A percentile compares a stretch with the other conserved stretches of the same genome.
Evolutionary conservation across 1,139 yeast genomes (phyloP).

Genomic region (Yamadazyma dendronema): DNA sequence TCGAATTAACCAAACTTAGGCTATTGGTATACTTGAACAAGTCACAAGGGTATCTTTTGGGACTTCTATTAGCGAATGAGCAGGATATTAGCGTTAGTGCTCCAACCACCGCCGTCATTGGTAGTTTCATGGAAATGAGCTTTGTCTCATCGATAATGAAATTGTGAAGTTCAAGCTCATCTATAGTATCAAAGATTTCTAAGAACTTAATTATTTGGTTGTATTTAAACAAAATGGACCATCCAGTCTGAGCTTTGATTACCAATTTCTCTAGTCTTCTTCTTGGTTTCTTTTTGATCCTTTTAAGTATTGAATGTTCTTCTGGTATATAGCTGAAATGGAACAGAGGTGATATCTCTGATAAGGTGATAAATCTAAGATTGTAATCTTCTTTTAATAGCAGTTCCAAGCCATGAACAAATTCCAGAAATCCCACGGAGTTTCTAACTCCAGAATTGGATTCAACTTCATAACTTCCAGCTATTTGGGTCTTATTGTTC

Average conservation of each 20-base stretch:
- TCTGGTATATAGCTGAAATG: constrained; percentile 25
- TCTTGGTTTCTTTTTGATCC: constrained; percentile 18
- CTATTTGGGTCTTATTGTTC: constrained; percentile 31
- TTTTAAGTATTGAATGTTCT: constrained; percentile 8
- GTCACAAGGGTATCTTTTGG: constrained; percentile 15
- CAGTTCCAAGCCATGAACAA: constrained; percentile 21
- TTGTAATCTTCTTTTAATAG: constrained; percentile 35
- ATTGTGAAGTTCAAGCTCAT: constrained; percentile 43
- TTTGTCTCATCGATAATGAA: constrained; percentile 44
- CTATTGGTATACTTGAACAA: constrained; percentile 35
- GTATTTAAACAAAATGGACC: constrained; percentile 42
- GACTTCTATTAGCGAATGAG: constrained; percentile 20
- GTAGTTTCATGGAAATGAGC: constrained; percentile 9
- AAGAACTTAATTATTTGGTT: constrained; percentile 26
- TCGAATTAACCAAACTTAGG: constrained; percentile 36
- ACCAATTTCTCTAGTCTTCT: constrained; percentile 24
- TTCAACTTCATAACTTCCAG: constrained; percentile 39
- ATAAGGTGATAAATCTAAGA: constrained; percentile 26
- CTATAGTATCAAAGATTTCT: constrained; percentile 44
- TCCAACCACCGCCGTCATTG: constrained; percentile 16
- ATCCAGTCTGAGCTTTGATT: constrained; percentile 45
- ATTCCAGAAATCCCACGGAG: constrained; percentile 25
- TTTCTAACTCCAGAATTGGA: constrained; percentile 18
- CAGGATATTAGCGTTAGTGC: constrained; percentile 27
- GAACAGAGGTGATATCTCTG: constrained; percentile 52